Conservation (phyloP, 2,329 filamentous ascomycete species). For the Aspergillus uvarum region DNA sequence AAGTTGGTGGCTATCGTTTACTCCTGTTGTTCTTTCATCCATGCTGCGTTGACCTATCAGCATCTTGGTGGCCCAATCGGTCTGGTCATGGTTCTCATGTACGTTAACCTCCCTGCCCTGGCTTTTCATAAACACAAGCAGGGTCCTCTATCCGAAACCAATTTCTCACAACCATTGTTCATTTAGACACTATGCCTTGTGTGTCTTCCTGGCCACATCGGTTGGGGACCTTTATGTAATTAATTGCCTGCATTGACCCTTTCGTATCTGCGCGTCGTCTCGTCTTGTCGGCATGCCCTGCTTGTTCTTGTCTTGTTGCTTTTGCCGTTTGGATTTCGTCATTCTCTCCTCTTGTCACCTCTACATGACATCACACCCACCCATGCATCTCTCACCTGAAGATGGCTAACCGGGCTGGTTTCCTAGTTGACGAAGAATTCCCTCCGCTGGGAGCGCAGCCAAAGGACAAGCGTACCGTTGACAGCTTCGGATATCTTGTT, state of each 20-base stretch:
- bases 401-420: slow-evolving; percentile 28
- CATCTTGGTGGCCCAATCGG: slow-evolving; percentile 36
- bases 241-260: slow-evolving; percentile 25
- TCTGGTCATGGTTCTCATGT: slow-evolving; percentile 45
- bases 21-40: slow-evolving; percentile 36
- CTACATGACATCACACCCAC: slow-evolving; percentile 6
- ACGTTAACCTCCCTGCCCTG: slow-evolving; percentile 52
- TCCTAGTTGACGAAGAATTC: slow-evolving; percentile 48
- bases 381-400: slow-evolving; percentile 4
- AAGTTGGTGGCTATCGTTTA: slow-evolving; percentile 34
- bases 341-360: slow-evolving; percentile 12
- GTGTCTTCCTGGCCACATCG: slow-evolving; percentile 26
- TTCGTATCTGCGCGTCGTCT: slow-evolving; percentile 29
- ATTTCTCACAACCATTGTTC: slow-evolving; percentile 47
- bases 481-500: slow-evolving; percentile 38
- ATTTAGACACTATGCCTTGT: slow-evolving; percentile 40
- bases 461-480: slow-evolving; percentile 37
- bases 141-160: slow-evolving; percentile 46
- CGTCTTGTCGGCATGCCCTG: slow-evolving; percentile 20
- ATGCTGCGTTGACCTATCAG: slow-evolving; percentile 38
- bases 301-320: slow-evolving; percentile 13
- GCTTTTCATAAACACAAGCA: slow-evolving; percentile 40
- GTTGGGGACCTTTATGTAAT: slow-evolving; percentile 36
- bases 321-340: slow-evolving; percentile 9
- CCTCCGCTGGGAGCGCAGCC: slow-evolving; percentile 43